Base-by-base conservation (phyloP, 257 asterid species). In the Euphrasia confusa region DNA sequence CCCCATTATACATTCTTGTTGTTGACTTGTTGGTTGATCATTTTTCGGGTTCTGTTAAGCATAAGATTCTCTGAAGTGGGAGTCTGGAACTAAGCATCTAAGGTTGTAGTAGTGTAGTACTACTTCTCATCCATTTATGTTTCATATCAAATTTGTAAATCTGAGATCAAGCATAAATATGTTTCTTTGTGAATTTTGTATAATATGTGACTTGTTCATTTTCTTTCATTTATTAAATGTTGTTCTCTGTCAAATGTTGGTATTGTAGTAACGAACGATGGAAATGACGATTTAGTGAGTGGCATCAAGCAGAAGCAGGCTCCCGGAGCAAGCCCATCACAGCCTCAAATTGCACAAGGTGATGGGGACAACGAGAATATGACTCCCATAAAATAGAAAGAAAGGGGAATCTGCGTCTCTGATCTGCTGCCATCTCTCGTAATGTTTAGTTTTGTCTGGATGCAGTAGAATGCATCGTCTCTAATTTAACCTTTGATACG, bases 61-160 rank as follows among this genome's bases (percentile, higher is more conserved):
- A 90, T 91, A 90, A 64, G 98, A 90, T 74, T 67, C 95, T 11
- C 35, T 90, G 80, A 83, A 85, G 79, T 84, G 94, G 15, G 98
- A 90, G 68, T 86, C 95, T 28, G 98, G 96, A 62, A 83, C 71
- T 50, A 90, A 88, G 98, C 98, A 44, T 89, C 98, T 9, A 90
- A 88, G 98, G 98, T 90, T n/a, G n/a, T n/a, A n/a, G n/a, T n/a
- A n/a, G n/a, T n/a, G n/a, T n/a, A 65, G 24, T 52, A 27, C 32
- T 28, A 28, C 2, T 28, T 28, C 2, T 28, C 32, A 28, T 4
- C 32, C 4, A 3, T 28, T 28, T 28, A 28, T 28, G 32, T 28
- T 28, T 28, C 32, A 4, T 28, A 28, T 28, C 32, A 28, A 28
- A n/a, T 28, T 28, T 28, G 32, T 28, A 28, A 28, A 28, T 28